Percentiles rank a stretch among this genome's conserved stretches.
These are phyloP conservation scores for Xylaria cubensis DNA, from an alignment of 495 filamentous ascomycete genomes.

Conservation along the genomic window DNA sequence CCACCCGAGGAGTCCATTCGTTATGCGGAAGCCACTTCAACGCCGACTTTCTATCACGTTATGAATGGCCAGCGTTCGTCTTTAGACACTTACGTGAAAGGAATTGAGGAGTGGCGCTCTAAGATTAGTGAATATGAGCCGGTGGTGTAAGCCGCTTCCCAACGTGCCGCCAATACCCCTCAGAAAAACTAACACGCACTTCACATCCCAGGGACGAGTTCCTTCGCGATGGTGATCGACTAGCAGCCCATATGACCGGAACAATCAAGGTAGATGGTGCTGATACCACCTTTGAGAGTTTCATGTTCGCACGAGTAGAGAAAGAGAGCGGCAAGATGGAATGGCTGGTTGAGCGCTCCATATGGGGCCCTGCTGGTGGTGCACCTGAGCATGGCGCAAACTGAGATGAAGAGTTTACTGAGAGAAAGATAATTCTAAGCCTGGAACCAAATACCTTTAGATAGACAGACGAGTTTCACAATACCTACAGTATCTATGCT, in stretches of 20 bases:
- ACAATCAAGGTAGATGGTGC: conserved; percentile 34
- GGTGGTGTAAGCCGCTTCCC: conserved; percentile 31
- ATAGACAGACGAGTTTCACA: background rate
- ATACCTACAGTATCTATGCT: background rate
- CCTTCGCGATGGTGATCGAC: conserved; percentile 9
- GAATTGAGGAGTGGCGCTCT: conserved; percentile 36
- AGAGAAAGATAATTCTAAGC: background rate
- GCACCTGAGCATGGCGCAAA: background rate
- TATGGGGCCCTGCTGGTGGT: conserved; percentile 31
- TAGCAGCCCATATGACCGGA: conserved; percentile 36
- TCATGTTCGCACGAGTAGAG: conserved; percentile 38
- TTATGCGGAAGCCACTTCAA: conserved; percentile 26
- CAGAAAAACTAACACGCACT: conserved; percentile 12
- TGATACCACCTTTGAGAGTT: conserved; percentile 36
- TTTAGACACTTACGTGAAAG: conserved; percentile 32
- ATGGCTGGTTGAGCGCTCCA: conserved; percentile 36
- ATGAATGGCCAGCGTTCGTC: conserved; percentile 1
- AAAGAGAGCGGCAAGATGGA: conserved; percentile 34
- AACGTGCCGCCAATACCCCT: background rate
- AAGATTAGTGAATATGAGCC: conserved; percentile 37
- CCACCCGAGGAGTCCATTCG: conserved; percentile 28
- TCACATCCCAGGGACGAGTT: conserved; percentile 27
- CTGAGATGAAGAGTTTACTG: background rate
- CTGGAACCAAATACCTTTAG: background rate
- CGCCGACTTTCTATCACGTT: background rate